Base-by-base conservation (phyloP, 2,329 filamentous ascomycete species). In the Botrytis fragariae region DNA sequence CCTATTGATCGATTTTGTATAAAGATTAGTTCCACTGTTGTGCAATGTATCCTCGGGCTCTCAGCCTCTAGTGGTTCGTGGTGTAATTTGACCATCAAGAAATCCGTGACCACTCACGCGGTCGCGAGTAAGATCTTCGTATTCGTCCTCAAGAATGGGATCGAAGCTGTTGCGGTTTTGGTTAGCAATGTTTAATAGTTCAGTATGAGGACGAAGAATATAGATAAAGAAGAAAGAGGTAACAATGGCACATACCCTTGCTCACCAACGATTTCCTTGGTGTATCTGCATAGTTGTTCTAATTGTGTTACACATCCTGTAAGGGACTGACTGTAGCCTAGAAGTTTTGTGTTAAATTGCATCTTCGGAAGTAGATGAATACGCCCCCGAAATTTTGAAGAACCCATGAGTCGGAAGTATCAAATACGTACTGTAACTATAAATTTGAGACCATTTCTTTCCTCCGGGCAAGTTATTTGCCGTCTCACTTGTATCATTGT, bases 191-290 rank as follows among this genome's bases (percentile, higher is more conserved):
- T 20, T 22, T 5, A 32, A 35, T 54, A 4, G 37, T 10, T 3
- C 22, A n/a, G 18, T 18, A 35, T 54, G 25, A 7, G 25, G 25
- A 65, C 18, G 51, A 45, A 20, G 44, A 25, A n/a, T 25, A 10
- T 5, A 8, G 6, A 45, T 42, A 35, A 20, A 48, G 37, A 62
- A 64, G 32, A 51, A 48, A 57, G 37, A 57, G 29, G n/a, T 32
- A n/a, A 54, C 7, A 64, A 59, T 20, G 25, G 25, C 68, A 74
- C 77, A 59, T 61, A 80, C 78, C 84, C 84, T 77, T 86, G 84
- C 78, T 89, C 87, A 22, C 88, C 88, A 48, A 87, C 85, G 75
- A 90, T 87, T 64, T 86, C 84, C 79, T 89, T 90, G 3, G 87
- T 88, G 74, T 85, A 89, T 74, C 83, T 85, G 77, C 89, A 85